Evolutionary conservation across 306 rosid genomes (phyloP).

Genomic region (Dryas alaskensis): DNA sequence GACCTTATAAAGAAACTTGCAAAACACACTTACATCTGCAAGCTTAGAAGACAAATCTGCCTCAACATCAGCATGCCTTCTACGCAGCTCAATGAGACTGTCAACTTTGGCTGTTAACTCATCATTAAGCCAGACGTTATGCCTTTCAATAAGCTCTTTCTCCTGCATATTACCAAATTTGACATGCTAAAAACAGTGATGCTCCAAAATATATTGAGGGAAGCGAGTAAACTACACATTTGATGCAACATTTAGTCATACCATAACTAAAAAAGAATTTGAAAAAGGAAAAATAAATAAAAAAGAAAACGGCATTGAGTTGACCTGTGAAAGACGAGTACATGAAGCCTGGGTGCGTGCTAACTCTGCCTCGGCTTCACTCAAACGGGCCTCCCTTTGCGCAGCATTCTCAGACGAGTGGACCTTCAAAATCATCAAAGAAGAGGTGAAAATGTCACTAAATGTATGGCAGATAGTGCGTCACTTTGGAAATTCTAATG

Average conservation of each 20-base stretch:
- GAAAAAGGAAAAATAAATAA: not conserved
- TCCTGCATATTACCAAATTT: slow-evolving; percentile 54
- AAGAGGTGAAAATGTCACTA: slow-evolving; percentile 4
- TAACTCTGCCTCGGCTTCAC: slow-evolving; percentile 69
- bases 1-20: slow-evolving; percentile 12
- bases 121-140: slow-evolving; percentile 77
- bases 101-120: slow-evolving; percentile 74
- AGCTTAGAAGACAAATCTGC: slow-evolving; percentile 69
- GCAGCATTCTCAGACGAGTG: slow-evolving; percentile 58
- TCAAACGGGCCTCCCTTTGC: slow-evolving; percentile 69
- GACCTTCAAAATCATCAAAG: slow-evolving; percentile 46
- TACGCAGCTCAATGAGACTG: slow-evolving; percentile 58
- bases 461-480: not conserved
- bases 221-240: slow-evolving; percentile 8
- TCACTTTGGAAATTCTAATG: not conserved
- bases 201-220: slow-evolving; percentile 2
- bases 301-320: not conserved
- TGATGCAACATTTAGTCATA: slow-evolving; percentile 2
- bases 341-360: slow-evolving; percentile 59
- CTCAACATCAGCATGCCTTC: slow-evolving; percentile 59
- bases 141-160: slow-evolving; percentile 86
- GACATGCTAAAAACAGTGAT: not conserved
- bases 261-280: not conserved
- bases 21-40: slow-evolving; percentile 54
- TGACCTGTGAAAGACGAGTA: slow-evolving; percentile 68